Base-by-base conservation (phyloP, 441 rosid species). In the Theobroma grandiflorum region DNA sequence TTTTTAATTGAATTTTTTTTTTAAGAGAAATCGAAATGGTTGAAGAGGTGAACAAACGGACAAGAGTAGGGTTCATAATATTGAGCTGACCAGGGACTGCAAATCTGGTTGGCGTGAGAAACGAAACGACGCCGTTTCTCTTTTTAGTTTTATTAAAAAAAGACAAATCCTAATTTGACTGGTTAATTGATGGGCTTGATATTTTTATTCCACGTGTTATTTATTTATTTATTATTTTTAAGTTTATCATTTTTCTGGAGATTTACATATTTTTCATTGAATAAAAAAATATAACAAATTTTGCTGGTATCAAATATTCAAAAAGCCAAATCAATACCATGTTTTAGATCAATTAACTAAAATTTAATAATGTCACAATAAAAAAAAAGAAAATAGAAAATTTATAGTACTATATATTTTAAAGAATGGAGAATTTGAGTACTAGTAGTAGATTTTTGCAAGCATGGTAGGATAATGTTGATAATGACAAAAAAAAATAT, bases 71-170 rank as follows among this genome's bases (percentile, higher is more conserved):
- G 53, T 11, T 67, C 72, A 43, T 20, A 43, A 69, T 26, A 69
- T 69, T 8, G 57, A 69, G 74, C 57, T 69, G 74, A 47, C 57
- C 74, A 69, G 53, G 45, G 75, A 71, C 61, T 71, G 61, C 75
- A 33, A 50, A 71, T 50, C 43, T 4, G 40, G 61, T 50, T 16
- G 55, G 15, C 12, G 14, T 22, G 5, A 35, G 31, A 8, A 0
- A 9, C 8, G 62, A 0, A 6, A 50, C 75, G 75, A 52, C 62
- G 75, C 4, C 62, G 75, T 50, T 71, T 70, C 8, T 2, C 2
- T 1, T 5, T 10, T 10, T 45, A 0, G 2, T 6, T 59, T 22
- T 22, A 3, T 22, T 3, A 10, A 3, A 57, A 57, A 12, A 20
- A 57, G 3, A n/a, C 49, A 45, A 45, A 45, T 45, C 64, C 64